Evolutionary conservation across 2,329 filamentous ascomycete genomes (phyloP).

Genomic region (Botryotinia globosa): DNA sequence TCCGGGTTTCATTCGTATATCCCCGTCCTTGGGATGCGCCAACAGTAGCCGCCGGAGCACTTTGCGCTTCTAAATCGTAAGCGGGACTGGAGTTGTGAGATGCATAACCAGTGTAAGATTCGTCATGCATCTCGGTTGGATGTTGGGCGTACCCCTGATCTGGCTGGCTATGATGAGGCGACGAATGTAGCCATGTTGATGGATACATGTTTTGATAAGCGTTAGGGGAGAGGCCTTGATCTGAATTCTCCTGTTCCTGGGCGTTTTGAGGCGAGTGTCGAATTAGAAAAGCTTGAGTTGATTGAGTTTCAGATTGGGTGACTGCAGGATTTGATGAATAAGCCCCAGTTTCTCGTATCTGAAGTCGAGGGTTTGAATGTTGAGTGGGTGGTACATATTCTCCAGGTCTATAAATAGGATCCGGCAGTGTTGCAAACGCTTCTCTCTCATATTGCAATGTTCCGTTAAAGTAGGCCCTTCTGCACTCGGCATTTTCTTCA

Average conservation of each 20-base stretch:
- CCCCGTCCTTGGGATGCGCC: neutral
- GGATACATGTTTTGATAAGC: neutral
- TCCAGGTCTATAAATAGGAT: neutral
- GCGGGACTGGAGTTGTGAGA: neutral
- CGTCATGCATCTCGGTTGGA: neutral
- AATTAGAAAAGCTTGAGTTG: neutral
- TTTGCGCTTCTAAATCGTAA: neutral
- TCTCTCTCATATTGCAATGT: neutral
- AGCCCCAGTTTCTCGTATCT: neutral
- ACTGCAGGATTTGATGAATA: neutral
- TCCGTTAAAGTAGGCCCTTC: neutral
- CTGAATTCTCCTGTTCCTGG: neutral
- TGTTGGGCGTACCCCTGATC: neutral
- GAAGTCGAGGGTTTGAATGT: neutral
- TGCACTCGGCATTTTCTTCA: neutral
- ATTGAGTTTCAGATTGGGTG: neutral
- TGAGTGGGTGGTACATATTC: neutral
- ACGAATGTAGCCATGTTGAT: neutral
- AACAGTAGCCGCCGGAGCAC: too few species aligned
- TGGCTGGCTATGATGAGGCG: neutral
- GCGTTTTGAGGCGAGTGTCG: neutral
- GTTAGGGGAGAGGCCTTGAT: neutral
- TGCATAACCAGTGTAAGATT: neutral
- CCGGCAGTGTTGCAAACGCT: neutral
- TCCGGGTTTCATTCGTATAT: neutral